These are phyloP conservation scores for Angomonas deanei DNA, from an alignment of 208 protist species.

Conservation along the genomic window DNA sequence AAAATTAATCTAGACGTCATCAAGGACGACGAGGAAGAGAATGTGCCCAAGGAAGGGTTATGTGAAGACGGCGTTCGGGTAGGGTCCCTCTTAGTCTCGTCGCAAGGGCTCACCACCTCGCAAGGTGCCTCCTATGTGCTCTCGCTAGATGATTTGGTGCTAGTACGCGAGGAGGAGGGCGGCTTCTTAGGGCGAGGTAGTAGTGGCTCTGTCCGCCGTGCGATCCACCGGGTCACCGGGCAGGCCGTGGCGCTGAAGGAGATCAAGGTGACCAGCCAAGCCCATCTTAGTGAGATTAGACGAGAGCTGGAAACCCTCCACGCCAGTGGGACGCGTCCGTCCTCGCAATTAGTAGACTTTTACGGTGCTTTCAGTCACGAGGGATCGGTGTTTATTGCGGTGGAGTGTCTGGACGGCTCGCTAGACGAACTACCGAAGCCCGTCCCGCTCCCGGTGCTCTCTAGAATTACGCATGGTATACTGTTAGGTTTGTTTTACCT, in stretches of 20 bases:
- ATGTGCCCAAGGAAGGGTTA: slow-evolving; percentile 31
- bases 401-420: slow-evolving; percentile 90
- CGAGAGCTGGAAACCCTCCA: slow-evolving; percentile 83
- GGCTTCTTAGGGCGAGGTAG: slow-evolving; percentile 76
- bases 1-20: slow-evolving; percentile 81
- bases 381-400: slow-evolving; percentile 87
- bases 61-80: slow-evolving; percentile 59
- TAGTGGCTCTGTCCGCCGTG: slow-evolving; percentile 75
- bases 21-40: slow-evolving; percentile 31
- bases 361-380: slow-evolving; percentile 87
- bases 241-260: slow-evolving; percentile 75
- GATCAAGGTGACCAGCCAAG: slow-evolving; percentile 75
- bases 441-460: slow-evolving; percentile 47
- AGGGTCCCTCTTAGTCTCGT: slow-evolving; percentile 68
- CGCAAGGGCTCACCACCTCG: slow-evolving; percentile 59
- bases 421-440: slow-evolving; percentile 56
- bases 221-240: slow-evolving; percentile 50
- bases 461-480: slow-evolving; percentile 69
- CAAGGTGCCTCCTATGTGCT: slow-evolving; percentile 54
- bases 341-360: slow-evolving; percentile 73
- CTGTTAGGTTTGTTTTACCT: slow-evolving; percentile 84
- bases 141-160: slow-evolving; percentile 66
- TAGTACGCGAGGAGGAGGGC: slow-evolving; percentile 36
- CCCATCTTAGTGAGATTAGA: slow-evolving; percentile 73
- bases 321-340: slow-evolving; percentile 20